Conservation (phyloP, 2,329 filamentous ascomycete genomes). For the Grosmannia penicillata region DNA sequence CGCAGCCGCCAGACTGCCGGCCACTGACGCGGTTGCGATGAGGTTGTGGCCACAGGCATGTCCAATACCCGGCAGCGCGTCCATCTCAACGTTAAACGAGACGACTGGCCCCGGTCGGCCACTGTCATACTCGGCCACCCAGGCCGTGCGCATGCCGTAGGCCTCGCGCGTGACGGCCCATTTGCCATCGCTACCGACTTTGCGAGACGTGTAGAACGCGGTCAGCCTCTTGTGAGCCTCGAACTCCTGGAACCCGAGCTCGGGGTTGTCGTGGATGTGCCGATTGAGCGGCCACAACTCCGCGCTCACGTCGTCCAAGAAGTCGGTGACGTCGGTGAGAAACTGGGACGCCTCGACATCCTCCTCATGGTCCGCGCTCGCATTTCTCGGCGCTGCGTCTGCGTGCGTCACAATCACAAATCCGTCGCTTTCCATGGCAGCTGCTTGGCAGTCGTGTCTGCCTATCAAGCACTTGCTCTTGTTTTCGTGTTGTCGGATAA, state of each 20-base stretch:
- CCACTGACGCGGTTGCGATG: slow-evolving; percentile 32
- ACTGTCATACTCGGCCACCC: slow-evolving; percentile 32
- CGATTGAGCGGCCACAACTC: slow-evolving; percentile 30
- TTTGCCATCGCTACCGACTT: slow-evolving; percentile 10
- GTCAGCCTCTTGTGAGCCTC: slow-evolving; percentile 35
- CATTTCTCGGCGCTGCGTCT: background rate
- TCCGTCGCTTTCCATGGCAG: background rate
- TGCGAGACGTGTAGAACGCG: slow-evolving; percentile 26
- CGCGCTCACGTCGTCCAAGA: slow-evolving; percentile 22
- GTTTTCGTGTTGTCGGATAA: too few species aligned
- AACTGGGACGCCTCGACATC: slow-evolving; percentile 5
- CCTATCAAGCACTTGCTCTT: background rate
- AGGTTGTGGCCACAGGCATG: slow-evolving; percentile 42
- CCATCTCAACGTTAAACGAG: slow-evolving; percentile 33
- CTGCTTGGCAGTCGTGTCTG: background rate
- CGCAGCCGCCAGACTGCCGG: slow-evolving; percentile 30
- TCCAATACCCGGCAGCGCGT: slow-evolving; percentile 33
- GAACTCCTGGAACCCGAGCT: slow-evolving; percentile 30
- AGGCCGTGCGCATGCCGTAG: slow-evolving; percentile 36
- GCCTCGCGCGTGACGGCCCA: slow-evolving; percentile 37
- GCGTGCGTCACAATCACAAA: slow-evolving; percentile 3
- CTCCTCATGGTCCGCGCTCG: background rate
- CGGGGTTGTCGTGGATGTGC: slow-evolving; percentile 35
- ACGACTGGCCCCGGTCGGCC: slow-evolving; percentile 29
- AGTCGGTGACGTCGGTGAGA: slow-evolving; percentile 21